Base-by-base conservation (phyloP, 139 green algal species). In the Auxenochlorella pyrenoidosa region DNA sequence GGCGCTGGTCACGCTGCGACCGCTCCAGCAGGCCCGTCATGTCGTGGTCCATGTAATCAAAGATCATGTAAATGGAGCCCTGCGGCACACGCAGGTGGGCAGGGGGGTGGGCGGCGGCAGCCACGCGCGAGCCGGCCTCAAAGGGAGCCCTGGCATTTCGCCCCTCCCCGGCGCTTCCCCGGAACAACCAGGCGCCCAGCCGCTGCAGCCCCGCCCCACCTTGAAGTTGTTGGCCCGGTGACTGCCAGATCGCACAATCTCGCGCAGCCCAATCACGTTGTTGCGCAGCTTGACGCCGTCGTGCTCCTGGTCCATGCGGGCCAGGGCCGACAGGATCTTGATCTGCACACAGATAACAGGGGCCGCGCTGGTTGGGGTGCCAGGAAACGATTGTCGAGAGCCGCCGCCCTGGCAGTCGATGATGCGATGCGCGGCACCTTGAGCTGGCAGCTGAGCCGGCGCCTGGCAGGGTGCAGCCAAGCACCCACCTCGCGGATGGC, bases 1-100 rank as follows among this genome's bases (percentile, higher is more conserved):
- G 75, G 21, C 70, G 58, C 41, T 54, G n/a, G 5, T 87, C 88
- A 8, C 41, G 68, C 51, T 95, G 93, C 30, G 90, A 78, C 15
- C 93, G 90, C 34, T 99, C 82, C 86, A 98, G 94, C 21, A 99
- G 91, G 32, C 98, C 98, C 0, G 97, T 98, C 66, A 99, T 88
- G 92, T 99, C 98, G 85, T 99, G 97, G 81, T 99, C 97, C 89
- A 98, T 98, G 91, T 99, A 99, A 89, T 99, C 98, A 93, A 99
- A 99, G 10, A 99, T 96, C 97, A 99, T 99, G 94, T 99, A 99
- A 77, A 99, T 98, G 90, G 91, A 95, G 43, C 98, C 97, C 90
- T 98, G 98, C n/a, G 8, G 79, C 24, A 3, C 73, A 82, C 6
- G 22, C 32, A 41, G 44, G 79, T 73, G 43, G 43, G 34, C 75